Conservation (phyloP, 805 yeast genomes). For the Kluyveromyces lactis region DNA sequence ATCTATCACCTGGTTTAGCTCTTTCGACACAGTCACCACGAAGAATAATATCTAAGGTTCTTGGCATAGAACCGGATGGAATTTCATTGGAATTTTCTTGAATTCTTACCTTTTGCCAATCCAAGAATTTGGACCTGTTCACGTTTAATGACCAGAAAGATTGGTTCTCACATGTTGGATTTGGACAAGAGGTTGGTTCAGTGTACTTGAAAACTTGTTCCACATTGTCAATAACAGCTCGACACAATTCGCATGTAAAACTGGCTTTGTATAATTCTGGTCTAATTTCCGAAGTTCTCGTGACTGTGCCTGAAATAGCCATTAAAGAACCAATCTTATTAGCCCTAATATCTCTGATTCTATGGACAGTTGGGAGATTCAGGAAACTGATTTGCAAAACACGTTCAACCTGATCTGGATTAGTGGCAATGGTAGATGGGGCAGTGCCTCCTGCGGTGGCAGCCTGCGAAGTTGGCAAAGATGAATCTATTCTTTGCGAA, state of each 20-base stretch:
- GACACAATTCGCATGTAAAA: slow-evolving; percentile 83
- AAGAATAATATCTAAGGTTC: slow-evolving; percentile 85
- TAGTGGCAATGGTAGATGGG: slow-evolving; percentile 36
- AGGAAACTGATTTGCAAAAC: slow-evolving; percentile 86
- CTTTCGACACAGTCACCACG: slow-evolving; percentile 93
- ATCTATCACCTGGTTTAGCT: slow-evolving; percentile 96
- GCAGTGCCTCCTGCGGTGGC: slow-evolving; percentile 26
- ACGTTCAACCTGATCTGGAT: slow-evolving; percentile 49
- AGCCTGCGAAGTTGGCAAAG: slow-evolving; percentile 19
- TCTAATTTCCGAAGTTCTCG: slow-evolving; percentile 91
- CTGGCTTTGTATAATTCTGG: slow-evolving; percentile 86
- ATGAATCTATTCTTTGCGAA: slow-evolving; percentile 8
- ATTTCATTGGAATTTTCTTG: slow-evolving; percentile 96
- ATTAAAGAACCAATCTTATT: slow-evolving; percentile 80
- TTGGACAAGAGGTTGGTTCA: slow-evolving; percentile 88
- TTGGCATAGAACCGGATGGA: slow-evolving; percentile 98
- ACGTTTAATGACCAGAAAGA: slow-evolving; percentile 78
- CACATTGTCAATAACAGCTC: slow-evolving; percentile 75
- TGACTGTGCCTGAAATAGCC: slow-evolving; percentile 88
- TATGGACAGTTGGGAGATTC: slow-evolving; percentile 70
- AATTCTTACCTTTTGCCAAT: slow-evolving; percentile 94
- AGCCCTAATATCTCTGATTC: slow-evolving; percentile 85
- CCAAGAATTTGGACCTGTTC: slow-evolving; percentile 77
- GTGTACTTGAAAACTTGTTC: slow-evolving; percentile 92
- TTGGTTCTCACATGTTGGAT: slow-evolving; percentile 81